Evolutionary conservation across 495 filamentous ascomycete genomes (phyloP).

Genomic region (Penicillium odoratum): DNA sequence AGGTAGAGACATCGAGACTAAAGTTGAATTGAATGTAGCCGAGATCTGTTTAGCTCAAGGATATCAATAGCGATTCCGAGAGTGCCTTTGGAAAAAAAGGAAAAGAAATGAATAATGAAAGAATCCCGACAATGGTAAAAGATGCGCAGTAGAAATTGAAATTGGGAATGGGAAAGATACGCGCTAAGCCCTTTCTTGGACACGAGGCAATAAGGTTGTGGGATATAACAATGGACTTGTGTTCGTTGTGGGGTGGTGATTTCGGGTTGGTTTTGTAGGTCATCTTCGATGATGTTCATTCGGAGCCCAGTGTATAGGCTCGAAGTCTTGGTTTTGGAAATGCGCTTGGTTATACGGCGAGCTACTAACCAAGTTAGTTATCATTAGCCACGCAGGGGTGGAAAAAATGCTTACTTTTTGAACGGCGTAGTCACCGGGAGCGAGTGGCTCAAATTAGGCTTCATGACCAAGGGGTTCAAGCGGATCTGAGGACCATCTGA

Average conservation of each 20-base stretch:
- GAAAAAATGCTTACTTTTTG: constrained; percentile 38
- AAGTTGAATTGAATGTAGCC: neutral
- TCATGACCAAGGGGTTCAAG: constrained; percentile 51
- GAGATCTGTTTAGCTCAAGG: neutral
- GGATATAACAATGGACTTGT: neutral
- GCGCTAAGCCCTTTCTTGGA: neutral
- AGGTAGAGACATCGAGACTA: neutral
- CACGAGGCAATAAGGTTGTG: neutral
- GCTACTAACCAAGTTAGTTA: constrained; percentile 57
- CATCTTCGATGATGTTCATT: constrained; percentile 36
- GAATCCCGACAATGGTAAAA: neutral
- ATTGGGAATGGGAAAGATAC: neutral
- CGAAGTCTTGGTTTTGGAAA: constrained; percentile 82
- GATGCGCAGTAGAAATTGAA: neutral
- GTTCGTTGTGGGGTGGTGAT: neutral
- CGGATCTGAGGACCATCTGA: constrained; percentile 46
- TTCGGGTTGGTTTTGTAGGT: neutral
- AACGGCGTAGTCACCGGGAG: constrained; percentile 46
- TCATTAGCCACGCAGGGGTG: constrained; percentile 7
- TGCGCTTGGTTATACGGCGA: constrained; percentile 79
- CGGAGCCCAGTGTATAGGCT: constrained; percentile 59
- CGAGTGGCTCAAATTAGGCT: constrained; percentile 45
- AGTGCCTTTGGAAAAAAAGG: neutral
- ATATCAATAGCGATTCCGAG: neutral
- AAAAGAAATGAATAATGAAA: neutral